Base-by-base conservation (phyloP, 2,329 filamentous ascomycete species). In the Colletotrichum sp. region DNA sequence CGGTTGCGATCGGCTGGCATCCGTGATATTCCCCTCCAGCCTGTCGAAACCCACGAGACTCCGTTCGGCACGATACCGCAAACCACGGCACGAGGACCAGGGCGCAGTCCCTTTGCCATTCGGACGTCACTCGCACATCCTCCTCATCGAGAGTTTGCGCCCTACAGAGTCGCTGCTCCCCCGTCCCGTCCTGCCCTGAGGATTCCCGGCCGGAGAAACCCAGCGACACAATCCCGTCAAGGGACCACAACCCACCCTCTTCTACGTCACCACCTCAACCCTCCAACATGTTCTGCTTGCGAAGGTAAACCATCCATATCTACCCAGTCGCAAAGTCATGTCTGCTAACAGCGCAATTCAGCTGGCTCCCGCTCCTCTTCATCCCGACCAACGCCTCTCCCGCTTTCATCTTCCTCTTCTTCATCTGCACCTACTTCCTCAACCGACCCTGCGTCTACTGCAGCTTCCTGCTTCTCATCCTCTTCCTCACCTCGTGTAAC, bases 361-460 rank as follows among this genome's bases (percentile, higher is more conserved):
- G 95, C 86, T 96, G 95, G 94, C 91, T 97, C 68, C 95, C 95
- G 34, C 92, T 97, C 80, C 94, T 97, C 84, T 96, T 97, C 86
- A 96, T 97, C 80, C 95, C 95, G 68, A 95, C 95, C 76, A 96
- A 96, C 84, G 94, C 95, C 80, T 96, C 94, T 74, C 95, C 95
- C 30, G 91, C 95, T 81, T 96, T 96, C 88, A 95, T 97, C 84
- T 92, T 96, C 87, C 91, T 95, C 86, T 95, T 97, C 89, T 94
- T 99, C 88, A 90, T 95, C 79, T 95, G 96, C 85, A 98, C 96
- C 79, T 99, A 98, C 89, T 95, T 98, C 86, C 93, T 99, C 81
- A 98, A 98, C 87, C 93, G 96, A 71, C 97, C 97, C 70, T 99
- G 97, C 88, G 94, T 98, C 80, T 99, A 99, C 90, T 99, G 97